phyloP scores from a whole-genome alignment of 371 early-diverging fungal species.

The Capniomyces stellatus region DNA sequence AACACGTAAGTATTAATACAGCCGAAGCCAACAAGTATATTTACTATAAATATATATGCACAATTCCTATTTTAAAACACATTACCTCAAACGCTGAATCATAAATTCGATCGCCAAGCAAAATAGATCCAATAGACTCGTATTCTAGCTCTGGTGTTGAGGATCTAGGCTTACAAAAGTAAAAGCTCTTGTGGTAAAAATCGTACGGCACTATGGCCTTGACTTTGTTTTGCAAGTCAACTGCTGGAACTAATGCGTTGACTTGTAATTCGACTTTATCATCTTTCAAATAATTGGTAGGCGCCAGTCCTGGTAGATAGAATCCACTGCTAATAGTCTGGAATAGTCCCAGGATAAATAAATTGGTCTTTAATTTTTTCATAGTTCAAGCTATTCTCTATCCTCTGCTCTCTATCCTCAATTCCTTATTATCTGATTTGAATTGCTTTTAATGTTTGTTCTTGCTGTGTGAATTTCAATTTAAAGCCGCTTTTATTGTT shows the following conservation, averaged over 20 bases:
- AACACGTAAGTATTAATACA: no score
- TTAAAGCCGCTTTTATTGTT: no score
- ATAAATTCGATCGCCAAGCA: slow-evolving; percentile 92
- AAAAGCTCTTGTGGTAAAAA: slow-evolving; percentile 62
- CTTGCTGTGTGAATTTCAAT: no score
- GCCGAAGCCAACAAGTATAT: no score
- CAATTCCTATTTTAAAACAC: no score
- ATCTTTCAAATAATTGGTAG: slow-evolving; percentile 56
- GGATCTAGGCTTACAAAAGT: slow-evolving; percentile 61
- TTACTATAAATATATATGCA: no score
- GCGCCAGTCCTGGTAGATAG: slow-evolving; percentile 89
- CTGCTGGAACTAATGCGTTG: slow-evolving; percentile 69
- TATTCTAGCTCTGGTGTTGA: slow-evolving; percentile 39
- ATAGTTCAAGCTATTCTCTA: no score
- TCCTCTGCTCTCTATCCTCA: no score
- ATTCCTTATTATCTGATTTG: no score
- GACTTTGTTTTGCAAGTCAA: slow-evolving; percentile 32
- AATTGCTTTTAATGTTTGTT: no score
- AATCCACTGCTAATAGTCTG: slow-evolving; percentile 23
- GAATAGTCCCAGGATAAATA: neutral
- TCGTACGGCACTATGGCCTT: slow-evolving; percentile 71
- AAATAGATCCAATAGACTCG: slow-evolving; percentile 75
- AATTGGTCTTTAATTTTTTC: neutral
- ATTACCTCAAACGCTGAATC: slow-evolving; percentile 60
- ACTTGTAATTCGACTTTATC: slow-evolving; percentile 58